Evolutionary conservation across 139 green algal species (phyloP).

Genomic region (Chlamydomonas sp.): DNA sequence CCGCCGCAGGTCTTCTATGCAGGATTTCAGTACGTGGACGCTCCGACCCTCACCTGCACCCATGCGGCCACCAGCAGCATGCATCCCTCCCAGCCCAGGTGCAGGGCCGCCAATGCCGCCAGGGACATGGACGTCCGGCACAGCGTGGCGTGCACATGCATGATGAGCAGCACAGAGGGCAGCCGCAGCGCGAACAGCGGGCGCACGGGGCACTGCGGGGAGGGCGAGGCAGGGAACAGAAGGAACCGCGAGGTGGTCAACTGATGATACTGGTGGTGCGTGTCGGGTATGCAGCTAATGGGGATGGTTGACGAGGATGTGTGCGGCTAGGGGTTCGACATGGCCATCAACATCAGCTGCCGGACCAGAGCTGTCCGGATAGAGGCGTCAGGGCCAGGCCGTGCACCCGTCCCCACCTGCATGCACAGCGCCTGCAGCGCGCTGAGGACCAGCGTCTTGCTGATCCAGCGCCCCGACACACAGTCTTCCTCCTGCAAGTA

Average conservation of each 20-base stretch:
- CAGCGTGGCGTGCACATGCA: background rate
- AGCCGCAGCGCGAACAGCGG: conserved; percentile 1
- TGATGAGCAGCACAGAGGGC: conserved; percentile 14
- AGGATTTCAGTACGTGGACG: too few species aligned
- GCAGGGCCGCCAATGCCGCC: background rate
- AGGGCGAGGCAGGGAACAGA: too few species aligned
- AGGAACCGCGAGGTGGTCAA: too few species aligned
- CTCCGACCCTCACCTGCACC: background rate
- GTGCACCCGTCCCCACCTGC: conserved; percentile 9
- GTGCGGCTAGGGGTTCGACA: too few species aligned
- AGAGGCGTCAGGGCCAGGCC: too few species aligned
- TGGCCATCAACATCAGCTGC: too few species aligned
- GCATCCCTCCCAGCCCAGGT: background rate
- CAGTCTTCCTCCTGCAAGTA: conserved; percentile 1
- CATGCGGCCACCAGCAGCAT: background rate
- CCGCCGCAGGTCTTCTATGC: background rate
- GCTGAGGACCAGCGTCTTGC: conserved; percentile 3
- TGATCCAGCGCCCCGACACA: background rate
- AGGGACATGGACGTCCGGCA: background rate
- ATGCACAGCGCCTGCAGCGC: background rate
- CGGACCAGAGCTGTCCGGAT: too few species aligned
- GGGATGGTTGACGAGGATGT: too few species aligned
- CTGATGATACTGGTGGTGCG: too few species aligned
- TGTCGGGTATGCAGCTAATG: too few species aligned
- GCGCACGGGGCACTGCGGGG: conserved; percentile 5